These are phyloP conservation scores for Thermothelomyces thermophilus DNA, from an alignment of 2,329 filamentous ascomycete genomes.

Conservation along the genomic window DNA sequence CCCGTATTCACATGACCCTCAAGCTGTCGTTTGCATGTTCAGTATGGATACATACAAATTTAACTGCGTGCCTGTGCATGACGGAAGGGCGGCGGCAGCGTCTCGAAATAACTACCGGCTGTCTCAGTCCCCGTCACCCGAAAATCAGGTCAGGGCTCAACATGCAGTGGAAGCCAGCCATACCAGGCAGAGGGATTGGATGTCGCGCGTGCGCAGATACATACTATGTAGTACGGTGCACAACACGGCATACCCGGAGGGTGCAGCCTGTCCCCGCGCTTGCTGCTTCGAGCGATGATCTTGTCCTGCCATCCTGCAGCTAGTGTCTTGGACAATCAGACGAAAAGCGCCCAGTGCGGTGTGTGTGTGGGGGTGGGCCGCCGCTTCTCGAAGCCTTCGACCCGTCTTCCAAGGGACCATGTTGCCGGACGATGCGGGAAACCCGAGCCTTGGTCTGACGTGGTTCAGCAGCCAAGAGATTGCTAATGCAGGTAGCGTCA, in stretches of 20 bases:
- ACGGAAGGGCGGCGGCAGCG: neutral
- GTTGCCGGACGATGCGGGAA: constrained; percentile 14
- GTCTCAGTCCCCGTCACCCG: too few species aligned
- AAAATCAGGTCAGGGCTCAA: too few species aligned
- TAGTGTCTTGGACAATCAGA: too few species aligned
- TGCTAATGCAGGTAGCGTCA: constrained; percentile 18
- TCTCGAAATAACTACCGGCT: too few species aligned
- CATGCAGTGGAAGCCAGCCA: too few species aligned
- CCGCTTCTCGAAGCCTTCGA: constrained; percentile 24
- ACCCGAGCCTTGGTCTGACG: constrained; percentile 14
- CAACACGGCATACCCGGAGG: neutral
- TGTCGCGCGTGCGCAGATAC: too few species aligned
- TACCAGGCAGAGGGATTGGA: too few species aligned
- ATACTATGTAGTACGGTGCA: too few species aligned
- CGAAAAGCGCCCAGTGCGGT: constrained; percentile 9
- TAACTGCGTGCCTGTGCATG: too few species aligned
- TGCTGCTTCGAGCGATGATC: constrained; percentile 1
- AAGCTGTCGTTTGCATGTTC: neutral
- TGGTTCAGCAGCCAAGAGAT: constrained; percentile 21
- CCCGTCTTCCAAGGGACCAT: neutral
- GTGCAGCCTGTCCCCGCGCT: neutral
- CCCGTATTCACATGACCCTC: constrained; percentile 6
- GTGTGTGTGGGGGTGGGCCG: too few species aligned
- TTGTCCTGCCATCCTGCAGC: neutral
- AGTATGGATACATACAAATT: too few species aligned